A percentile compares a stretch with the other conserved stretches of the same genome.
Evolutionary conservation across 1,284 basidiomycete genomes (phyloP).

Genomic region (Phylloporus sp.): DNA sequence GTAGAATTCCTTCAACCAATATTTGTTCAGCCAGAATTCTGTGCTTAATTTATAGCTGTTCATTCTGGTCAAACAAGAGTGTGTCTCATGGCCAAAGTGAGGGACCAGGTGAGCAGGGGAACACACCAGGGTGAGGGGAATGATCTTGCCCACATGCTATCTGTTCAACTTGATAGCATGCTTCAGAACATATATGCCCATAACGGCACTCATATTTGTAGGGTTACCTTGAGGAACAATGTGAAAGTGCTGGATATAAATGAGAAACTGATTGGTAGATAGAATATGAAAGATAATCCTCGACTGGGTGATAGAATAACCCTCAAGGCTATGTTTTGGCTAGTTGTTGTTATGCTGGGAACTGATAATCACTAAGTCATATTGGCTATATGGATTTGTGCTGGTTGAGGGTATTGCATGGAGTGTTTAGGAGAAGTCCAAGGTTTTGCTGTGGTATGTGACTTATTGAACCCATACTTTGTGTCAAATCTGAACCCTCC

Average conservation of each 20-base stretch:
- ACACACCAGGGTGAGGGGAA: background rate
- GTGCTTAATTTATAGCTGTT: background rate
- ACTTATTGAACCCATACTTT: background rate
- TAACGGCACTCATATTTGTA: background rate
- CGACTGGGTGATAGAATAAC: too few species aligned
- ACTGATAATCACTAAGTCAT: too few species aligned
- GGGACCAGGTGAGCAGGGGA: slow-evolving; percentile 2
- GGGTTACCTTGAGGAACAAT: background rate
- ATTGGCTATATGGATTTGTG: background rate
- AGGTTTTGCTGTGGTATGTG: background rate
- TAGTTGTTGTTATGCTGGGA: too few species aligned
- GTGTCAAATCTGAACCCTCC: background rate
- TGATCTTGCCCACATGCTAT: background rate
- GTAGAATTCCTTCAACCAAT: too few species aligned
- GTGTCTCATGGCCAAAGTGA: background rate
- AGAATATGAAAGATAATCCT: too few species aligned
- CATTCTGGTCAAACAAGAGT: background rate
- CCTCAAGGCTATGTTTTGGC: too few species aligned
- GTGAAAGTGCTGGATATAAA: background rate
- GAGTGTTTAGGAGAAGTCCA: background rate
- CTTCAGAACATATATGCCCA: background rate
- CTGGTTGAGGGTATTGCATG: background rate
- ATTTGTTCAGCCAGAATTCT: too few species aligned
- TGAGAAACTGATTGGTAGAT: too few species aligned
- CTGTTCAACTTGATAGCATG: too few species aligned